Percentiles rank a stretch among this genome's conserved stretches.
Conservation (phyloP, 1,139 yeast genomes). For the Kodamaea plutei region DNA sequence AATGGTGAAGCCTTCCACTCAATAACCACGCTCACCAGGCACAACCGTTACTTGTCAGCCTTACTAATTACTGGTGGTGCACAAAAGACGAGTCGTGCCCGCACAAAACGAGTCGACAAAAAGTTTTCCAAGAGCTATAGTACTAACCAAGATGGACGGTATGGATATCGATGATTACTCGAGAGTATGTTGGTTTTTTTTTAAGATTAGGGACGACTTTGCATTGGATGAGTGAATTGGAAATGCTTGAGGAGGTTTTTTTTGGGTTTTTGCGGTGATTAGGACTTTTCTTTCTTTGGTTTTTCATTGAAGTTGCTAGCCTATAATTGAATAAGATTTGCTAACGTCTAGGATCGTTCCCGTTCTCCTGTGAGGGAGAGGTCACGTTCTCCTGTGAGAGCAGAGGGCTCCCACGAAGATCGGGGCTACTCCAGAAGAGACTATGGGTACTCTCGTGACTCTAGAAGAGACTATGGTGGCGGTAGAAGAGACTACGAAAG, state of each 20-base stretch:
- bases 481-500: slow-evolving; percentile 17
- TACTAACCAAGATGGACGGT: slow-evolving; percentile 40
- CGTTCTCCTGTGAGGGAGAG: slow-evolving; percentile 45
- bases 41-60: too few relatives aligned
- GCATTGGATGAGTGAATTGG: too few relatives aligned
- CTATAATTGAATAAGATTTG: slow-evolving; percentile 9
- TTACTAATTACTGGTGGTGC: too few relatives aligned
- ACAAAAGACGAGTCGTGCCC: too few relatives aligned
- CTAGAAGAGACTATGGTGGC: slow-evolving; percentile 18
- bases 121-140: too few relatives aligned
- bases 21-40: too few relatives aligned
- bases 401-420: slow-evolving; percentile 18
- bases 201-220: too few relatives aligned
- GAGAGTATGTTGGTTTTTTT: slow-evolving; percentile 37
- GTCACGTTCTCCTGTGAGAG: slow-evolving; percentile 26
- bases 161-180: slow-evolving; percentile 56
- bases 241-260: slow-evolving; percentile 1
- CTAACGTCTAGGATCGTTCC: slow-evolving; percentile 39
- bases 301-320: slow-evolving; percentile 1
- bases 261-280: not conserved
- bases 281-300: not conserved
- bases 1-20: too few relatives aligned
- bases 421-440: slow-evolving; percentile 19
- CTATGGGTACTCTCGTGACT: slow-evolving; percentile 22
- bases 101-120: too few relatives aligned